phyloP scores from a whole-genome alignment of 345 rosid genomes.

The Lepidium aucheri region DNA sequence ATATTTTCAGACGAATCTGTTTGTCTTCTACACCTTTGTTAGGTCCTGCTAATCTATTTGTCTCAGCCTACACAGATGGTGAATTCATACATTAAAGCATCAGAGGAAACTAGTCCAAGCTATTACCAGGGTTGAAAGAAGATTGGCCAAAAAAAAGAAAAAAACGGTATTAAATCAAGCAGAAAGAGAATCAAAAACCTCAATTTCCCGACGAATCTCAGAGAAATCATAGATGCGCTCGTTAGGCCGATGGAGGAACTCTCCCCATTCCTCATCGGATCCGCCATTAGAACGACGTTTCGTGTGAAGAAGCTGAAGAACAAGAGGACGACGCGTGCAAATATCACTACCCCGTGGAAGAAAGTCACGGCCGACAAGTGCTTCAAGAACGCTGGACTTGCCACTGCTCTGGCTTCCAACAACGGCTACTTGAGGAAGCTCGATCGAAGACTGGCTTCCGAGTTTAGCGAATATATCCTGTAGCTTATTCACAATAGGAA shows the following conservation, averaged over 20 bases:
- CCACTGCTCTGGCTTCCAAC: constrained; percentile 99
- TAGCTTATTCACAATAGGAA: constrained; percentile 87
- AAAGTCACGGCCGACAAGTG: constrained; percentile 96
- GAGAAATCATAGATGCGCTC: constrained; percentile 80
- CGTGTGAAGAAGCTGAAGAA: constrained; percentile 87
- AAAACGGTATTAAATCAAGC: background rate
- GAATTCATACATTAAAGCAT: background rate
- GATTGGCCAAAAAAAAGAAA: background rate
- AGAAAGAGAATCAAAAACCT: constrained; percentile 33
- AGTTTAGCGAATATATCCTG: constrained; percentile 96
- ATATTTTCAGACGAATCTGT: constrained; percentile 48
- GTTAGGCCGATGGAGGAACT: constrained; percentile 81
- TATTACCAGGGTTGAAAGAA: background rate
- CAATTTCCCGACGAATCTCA: constrained; percentile 89
- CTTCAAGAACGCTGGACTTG: constrained; percentile 94
- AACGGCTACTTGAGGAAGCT: constrained; percentile 97
- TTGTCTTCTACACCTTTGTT: constrained; percentile 58
- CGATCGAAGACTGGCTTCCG: constrained; percentile 83
- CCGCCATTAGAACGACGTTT: constrained; percentile 54
- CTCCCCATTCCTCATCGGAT: constrained; percentile 85
- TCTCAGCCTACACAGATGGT: constrained; percentile 44
- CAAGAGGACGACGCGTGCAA: constrained; percentile 96
- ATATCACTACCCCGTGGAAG: constrained; percentile 86
- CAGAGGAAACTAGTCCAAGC: background rate
- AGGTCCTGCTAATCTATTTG: constrained; percentile 48